phyloP scores from a whole-genome alignment of 352 stramenopile genomes.

The Thraustotheca clavata region DNA sequence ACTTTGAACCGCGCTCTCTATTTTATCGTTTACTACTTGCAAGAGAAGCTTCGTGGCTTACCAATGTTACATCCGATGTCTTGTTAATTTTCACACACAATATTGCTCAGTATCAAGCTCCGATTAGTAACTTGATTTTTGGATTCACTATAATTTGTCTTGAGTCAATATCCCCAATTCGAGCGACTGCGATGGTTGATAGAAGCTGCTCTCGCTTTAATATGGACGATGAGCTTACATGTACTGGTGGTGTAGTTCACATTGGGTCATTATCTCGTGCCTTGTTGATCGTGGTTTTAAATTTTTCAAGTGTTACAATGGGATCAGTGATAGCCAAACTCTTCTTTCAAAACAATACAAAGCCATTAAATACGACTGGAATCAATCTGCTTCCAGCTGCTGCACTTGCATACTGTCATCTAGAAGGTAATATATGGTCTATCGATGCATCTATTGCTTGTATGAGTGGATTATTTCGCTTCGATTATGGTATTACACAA shows the following conservation, averaged over 20 bases:
- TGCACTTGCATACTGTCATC: too few species aligned
- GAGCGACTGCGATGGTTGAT: not conserved
- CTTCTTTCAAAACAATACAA: not conserved
- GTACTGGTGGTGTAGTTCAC: not conserved
- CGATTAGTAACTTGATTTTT: not conserved
- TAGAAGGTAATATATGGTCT: too few species aligned
- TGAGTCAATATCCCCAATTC: not conserved
- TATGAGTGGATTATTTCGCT: not conserved
- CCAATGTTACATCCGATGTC: slow-evolving; percentile 1
- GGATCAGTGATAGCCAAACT: too few species aligned
- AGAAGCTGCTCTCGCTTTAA: not conserved
- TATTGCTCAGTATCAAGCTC: not conserved
- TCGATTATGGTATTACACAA: too few species aligned
- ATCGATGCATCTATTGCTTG: not conserved
- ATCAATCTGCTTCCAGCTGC: not conserved
- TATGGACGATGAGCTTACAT: not conserved
- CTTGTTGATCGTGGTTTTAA: not conserved
- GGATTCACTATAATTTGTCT: not conserved
- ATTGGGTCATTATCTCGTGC: not conserved
- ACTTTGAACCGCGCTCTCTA: not conserved
- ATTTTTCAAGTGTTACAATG: too few species aligned
- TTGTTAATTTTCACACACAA: not conserved
- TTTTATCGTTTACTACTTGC: not conserved
- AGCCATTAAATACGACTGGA: not conserved
- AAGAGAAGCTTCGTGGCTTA: slow-evolving; percentile 13